These are phyloP conservation scores for Filobasidium floriforme DNA, from an alignment of 768 basidiomycete genomes.

Conservation along the genomic window DNA sequence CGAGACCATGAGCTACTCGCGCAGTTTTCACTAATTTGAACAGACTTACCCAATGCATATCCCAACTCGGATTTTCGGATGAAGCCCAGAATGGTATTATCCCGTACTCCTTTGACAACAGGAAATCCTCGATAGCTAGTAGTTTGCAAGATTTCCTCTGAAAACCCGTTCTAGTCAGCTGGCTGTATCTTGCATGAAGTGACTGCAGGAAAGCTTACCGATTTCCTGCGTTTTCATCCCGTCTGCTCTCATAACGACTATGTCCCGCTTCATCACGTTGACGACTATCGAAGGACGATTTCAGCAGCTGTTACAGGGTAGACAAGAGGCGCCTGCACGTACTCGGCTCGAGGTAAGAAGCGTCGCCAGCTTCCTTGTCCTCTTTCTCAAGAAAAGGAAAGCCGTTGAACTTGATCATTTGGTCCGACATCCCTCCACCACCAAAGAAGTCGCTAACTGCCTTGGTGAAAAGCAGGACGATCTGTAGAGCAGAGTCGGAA, in stretches of 20 bases:
- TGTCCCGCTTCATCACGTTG: constrained; percentile 76
- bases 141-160: constrained; percentile 64
- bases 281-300: constrained; percentile 54
- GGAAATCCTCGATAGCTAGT: constrained; percentile 87
- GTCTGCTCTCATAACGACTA: constrained; percentile 63
- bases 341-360: constrained; percentile 86
- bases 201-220: constrained; percentile 53
- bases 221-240: constrained; percentile 72
- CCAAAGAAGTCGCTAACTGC: constrained; percentile 93
- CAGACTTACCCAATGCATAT: constrained; percentile 66
- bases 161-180: not conserved
- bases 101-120: constrained; percentile 60
- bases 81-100: constrained; percentile 66
- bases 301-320: not conserved
- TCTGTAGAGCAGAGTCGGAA: constrained; percentile 52
- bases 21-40: not conserved
- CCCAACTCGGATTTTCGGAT: constrained; percentile 77
- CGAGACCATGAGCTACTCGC: constrained; percentile 4
- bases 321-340: constrained; percentile 32
- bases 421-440: constrained; percentile 88
- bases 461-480: constrained; percentile 90
- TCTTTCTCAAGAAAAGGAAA: constrained; percentile 96
- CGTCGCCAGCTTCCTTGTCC: constrained; percentile 52
- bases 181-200: not conserved
- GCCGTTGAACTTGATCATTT: constrained; percentile 93